A percentile compares a stretch with the other conserved stretches of the same genome.
phyloP scores from a whole-genome alignment of 495 filamentous ascomycete species.

The Hypoxylon cercidicola region DNA sequence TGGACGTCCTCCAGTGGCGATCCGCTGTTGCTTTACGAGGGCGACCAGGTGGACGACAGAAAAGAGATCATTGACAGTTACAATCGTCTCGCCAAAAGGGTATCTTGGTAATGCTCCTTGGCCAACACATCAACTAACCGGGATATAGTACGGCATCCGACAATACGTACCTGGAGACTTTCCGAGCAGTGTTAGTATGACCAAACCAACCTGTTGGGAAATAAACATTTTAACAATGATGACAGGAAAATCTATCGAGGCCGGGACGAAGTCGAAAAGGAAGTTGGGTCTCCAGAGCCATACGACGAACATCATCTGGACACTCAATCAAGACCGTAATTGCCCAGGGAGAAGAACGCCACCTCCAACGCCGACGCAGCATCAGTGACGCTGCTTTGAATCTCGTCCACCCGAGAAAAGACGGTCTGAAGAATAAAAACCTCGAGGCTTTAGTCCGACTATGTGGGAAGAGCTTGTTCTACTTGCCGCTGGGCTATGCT shows the following conservation, averaged over 20 bases:
- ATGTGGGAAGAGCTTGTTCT: constrained; percentile 75
- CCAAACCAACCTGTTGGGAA: neutral
- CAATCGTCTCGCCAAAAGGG: constrained; percentile 65
- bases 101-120: constrained; percentile 18
- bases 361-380: constrained; percentile 53
- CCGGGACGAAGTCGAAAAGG: constrained; percentile 24
- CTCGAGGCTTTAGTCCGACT: constrained; percentile 75
- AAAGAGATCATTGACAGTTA: constrained; percentile 60
- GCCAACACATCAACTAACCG: constrained; percentile 3
- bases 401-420: constrained; percentile 58
- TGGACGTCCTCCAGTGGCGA: constrained; percentile 59
- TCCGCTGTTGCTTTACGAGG: constrained; percentile 45
- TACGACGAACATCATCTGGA: constrained; percentile 38
- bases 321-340: constrained; percentile 26
- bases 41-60: constrained; percentile 55
- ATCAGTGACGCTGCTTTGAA: constrained; percentile 64
- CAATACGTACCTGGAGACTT: constrained; percentile 44
- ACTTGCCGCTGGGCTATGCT: constrained; percentile 72
- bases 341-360: constrained; percentile 19
- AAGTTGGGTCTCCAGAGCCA: constrained; percentile 43
- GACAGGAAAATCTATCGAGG: constrained; percentile 1
- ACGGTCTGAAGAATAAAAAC: constrained; percentile 68
- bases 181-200: constrained; percentile 26
- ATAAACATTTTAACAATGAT: constrained; percentile 5
- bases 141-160: constrained; percentile 54